Evolutionary conservation across 257 asterid genomes (phyloP), one percentile per base, ranked within the genome.

Genomic region (Henckelia pumila): DNA sequence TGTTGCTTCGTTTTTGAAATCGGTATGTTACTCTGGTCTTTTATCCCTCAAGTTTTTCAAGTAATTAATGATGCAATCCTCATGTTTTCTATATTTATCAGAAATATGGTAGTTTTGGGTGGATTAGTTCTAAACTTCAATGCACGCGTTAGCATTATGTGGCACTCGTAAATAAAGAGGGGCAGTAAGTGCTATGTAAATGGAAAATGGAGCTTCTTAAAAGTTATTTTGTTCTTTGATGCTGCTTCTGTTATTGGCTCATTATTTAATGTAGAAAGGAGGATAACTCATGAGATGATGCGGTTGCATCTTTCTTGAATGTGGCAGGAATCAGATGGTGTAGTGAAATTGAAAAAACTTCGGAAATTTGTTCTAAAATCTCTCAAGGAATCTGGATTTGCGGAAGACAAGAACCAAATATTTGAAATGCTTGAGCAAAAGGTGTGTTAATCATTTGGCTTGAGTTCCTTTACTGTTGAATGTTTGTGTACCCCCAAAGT

Each of bases 1-100:
- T 68, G 91, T 94, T 62, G 73, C 87, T 62, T 80, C 91, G 52
- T 86, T 88, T 65, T 63, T 93, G 73, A 81, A 81, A 84, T 86
- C 95, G 47, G 99, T 93, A 84, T 4, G 92, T 80, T 17, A 17
- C 64, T 23, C 50, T 60, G 24, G 23, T 61, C 40, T 50, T 73
- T 20, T 52, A 24, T 21, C 64, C 60, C 26, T 67, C 19, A 13
- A 59, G 50, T 13, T 69, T 40, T 52, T 50, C 25, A 52, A n/a
- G 30, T n/a, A n/a, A n/a, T n/a, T n/a, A n/a, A n/a, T n/a, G n/a
- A n/a, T n/a, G n/a, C n/a, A n/a, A n/a, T n/a, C n/a, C n/a, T n/a
- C 26, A 6, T 10, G 30, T 28, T 28, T 28, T 28, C 30, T 6
- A 4, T 6, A 21, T 33, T 60, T 17, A 30, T 56, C 35, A 20